Conservation (phyloP, 768 basidiomycete genomes). For the Hemileccinum rubropunctum region DNA sequence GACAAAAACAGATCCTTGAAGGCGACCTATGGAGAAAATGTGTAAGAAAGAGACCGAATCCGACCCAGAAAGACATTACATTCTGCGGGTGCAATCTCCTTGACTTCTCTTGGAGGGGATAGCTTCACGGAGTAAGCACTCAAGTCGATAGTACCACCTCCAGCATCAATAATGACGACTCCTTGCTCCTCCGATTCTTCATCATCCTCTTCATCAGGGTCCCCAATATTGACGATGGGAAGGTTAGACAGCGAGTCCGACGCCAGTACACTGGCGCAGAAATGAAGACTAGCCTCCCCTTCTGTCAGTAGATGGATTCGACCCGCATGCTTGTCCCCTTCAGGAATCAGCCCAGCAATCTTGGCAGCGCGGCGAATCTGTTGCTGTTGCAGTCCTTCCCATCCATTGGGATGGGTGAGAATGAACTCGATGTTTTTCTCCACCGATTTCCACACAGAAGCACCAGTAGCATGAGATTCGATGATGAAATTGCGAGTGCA, state of each 20-base stretch:
- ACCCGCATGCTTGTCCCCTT: slow-evolving; percentile 1
- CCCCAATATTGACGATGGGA: slow-evolving; percentile 1
- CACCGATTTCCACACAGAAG: slow-evolving; percentile 22
- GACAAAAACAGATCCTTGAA: slow-evolving; percentile 39
- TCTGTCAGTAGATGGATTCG: slow-evolving; percentile 27
- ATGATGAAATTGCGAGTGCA: slow-evolving; percentile 23
- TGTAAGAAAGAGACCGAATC: background rate
- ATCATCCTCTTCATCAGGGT: background rate
- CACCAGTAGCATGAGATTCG: slow-evolving; percentile 28
- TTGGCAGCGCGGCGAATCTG: slow-evolving; percentile 27
- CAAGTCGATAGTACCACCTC: slow-evolving; percentile 40
- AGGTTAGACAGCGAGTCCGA: slow-evolving; percentile 23
- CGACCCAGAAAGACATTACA: slow-evolving; percentile 13
- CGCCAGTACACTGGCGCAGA: slow-evolving; percentile 43
- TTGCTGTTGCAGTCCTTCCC: slow-evolving; percentile 31
- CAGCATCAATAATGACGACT: slow-evolving; percentile 44
- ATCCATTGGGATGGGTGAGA: slow-evolving; percentile 31
- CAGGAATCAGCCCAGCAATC: slow-evolving; percentile 24
- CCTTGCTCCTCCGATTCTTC: slow-evolving; percentile 30
- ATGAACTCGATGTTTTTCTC: slow-evolving; percentile 21
- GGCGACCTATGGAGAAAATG: slow-evolving; percentile 25
- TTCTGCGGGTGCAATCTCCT: slow-evolving; percentile 36
- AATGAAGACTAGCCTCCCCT: slow-evolving; percentile 28
- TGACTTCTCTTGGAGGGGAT: slow-evolving; percentile 20
- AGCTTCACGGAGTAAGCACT: slow-evolving; percentile 35